Base-by-base conservation (phyloP, 2,329 filamentous ascomycete genomes). In the Chrysoporthe deuterocubensis region DNA sequence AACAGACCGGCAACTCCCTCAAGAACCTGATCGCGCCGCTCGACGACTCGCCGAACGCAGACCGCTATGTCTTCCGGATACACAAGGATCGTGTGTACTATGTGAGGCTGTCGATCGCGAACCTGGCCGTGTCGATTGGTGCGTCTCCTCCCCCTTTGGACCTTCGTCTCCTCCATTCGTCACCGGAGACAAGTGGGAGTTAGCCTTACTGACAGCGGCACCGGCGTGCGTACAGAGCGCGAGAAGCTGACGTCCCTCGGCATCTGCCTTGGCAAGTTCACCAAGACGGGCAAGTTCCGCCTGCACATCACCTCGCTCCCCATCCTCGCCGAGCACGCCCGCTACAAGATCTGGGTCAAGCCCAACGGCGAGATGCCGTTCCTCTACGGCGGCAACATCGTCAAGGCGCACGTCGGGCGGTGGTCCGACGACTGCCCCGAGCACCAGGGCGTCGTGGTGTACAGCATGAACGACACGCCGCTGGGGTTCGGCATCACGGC, bases 301-400 rank as follows among this genome's bases (percentile, higher is more conserved):
- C 85, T 99, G 66, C 94, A 97, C 82, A 92, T 98, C 76, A 98
- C 95, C 1, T 92, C 86, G 5, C 76, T 99, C 68, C 91, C 94
- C 71, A 88, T 97, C 71, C 91, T 99, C 72, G 92, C 94, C 67
- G 91, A 93, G 72, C 93, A 97, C 79, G 95, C 95, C 57, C 86
- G 96, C 69, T 97, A 97, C 82, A 98, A 98, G 88, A 90, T 98
- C 74, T 98, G 94, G 94, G 90, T 99, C 73, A 96, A 96, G 81
- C 87, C 90, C 69, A 98, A 98, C 81, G 96, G 96, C 73, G 94
- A 96, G 76, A 97, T 97, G 94, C 95, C 96, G 1, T 98, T 97
- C 79, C 82, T 99, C 59, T 99, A 98, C 80, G 96, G 96, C 64
- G 92, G 93, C 67, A 94, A 98, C 79, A 68, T 97, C 64, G 88